phyloP scores from a whole-genome alignment of 2,329 filamentous ascomycete genomes.

The Pseudogymnoascus sp. region DNA sequence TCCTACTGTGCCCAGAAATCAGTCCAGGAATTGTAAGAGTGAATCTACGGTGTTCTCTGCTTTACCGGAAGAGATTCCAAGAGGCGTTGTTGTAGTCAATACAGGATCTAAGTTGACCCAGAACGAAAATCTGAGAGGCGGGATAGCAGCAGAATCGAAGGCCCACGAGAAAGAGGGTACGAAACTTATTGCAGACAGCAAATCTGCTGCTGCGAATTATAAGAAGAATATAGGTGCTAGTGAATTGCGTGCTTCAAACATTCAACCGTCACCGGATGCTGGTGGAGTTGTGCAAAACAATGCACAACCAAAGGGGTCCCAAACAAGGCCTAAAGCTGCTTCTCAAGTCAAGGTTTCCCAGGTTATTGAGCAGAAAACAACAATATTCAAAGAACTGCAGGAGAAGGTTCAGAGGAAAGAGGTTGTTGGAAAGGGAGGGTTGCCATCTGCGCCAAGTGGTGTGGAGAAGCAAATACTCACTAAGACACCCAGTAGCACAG shows the following conservation, averaged over 20 bases:
- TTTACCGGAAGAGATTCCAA: not conserved
- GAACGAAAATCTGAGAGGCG: not conserved
- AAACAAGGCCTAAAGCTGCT: slow-evolving; percentile 11
- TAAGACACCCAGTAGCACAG: slow-evolving; percentile 22
- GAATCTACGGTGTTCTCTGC: not conserved
- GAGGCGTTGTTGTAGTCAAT: not conserved
- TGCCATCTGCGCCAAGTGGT: not conserved
- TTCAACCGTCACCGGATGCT: not conserved
- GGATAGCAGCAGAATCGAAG: not conserved
- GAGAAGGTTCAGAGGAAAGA: slow-evolving; percentile 12
- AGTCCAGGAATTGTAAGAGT: not conserved
- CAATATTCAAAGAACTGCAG: not conserved
- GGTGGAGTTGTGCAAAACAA: not conserved
- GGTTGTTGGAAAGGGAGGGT: slow-evolving; percentile 7
- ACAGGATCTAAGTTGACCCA: not conserved
- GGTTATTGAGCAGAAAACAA: slow-evolving; percentile 8
- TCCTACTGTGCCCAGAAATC: not conserved
- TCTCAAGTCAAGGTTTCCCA: slow-evolving; percentile 12
- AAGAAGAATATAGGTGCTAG: not conserved
- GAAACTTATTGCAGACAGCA: not conserved
- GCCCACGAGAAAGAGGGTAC: not conserved
- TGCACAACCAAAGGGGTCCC: not conserved
- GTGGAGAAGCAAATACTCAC: slow-evolving; percentile 17
- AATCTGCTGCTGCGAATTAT: not conserved
- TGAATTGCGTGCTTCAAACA: not conserved